Base-by-base conservation (phyloP, 352 stramenopile species). In the Globisporangium megalacanthum region DNA sequence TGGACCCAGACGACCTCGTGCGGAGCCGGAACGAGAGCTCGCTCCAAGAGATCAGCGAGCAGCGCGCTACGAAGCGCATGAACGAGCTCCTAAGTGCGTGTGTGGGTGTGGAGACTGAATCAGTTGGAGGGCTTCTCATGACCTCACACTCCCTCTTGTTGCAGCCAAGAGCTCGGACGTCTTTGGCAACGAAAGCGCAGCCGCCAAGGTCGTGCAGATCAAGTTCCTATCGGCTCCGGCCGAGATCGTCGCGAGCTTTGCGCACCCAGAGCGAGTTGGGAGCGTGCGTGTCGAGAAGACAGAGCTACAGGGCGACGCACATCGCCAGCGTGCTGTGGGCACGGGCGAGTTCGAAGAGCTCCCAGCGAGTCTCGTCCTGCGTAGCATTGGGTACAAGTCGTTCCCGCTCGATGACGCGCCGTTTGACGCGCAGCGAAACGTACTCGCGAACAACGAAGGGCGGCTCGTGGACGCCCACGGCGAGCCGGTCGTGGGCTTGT, bases 321-420 rank as follows among this genome's bases (percentile, higher is more conserved):
- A 86, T 54, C 52, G 69, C 19, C 95, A 98, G 70, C 63, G 60
- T 14, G 83, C 94, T 4, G 67, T 94, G 14, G 89, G 89, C 48
- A 98, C 89, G 14, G 86, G 87, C 9, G 77, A 89, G 56, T 87
- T 92, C 49, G 88, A 98, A 66, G 69, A 78, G 20, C 83, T 99
- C 29, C 64, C 75, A 25, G 89, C 78, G 54, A 72, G 77, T 1
- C 73, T 95, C 33, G 83, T 92, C 53, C 68, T 95, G 29, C 82
- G 83, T 13, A 94, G 83, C 44, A 92, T 95, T 48, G 86, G 86
- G 6, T 99, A 99, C 80, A 97, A 93, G 70, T 97, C 92, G 10
- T 60, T 84, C 36, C 76, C 88, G 3, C 76, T 96, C 11, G 78
- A 83, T 6, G 62, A 73, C 8, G 61, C 77, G 36, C 88, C 87